Conservation (phyloP, 1,284 basidiomycete species). For the Peniophora sp. region DNA sequence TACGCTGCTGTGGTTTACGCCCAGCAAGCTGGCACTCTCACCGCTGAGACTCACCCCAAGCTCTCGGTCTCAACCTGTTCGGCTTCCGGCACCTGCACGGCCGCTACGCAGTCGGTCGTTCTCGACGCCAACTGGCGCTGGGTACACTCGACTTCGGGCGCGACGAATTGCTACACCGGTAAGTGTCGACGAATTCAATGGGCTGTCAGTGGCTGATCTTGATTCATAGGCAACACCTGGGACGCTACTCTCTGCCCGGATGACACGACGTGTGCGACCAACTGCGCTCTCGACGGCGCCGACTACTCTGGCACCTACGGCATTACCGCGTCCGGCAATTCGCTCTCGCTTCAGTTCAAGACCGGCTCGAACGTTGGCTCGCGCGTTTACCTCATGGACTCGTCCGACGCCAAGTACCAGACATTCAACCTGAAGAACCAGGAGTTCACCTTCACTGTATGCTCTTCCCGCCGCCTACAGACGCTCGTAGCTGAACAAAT, state of each 20-base stretch:
- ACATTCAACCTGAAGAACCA: slow-evolving; percentile 46
- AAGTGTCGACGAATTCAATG: no score
- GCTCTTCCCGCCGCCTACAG: no score
- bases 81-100: slow-evolving; percentile 17
- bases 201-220: no score
- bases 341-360: slow-evolving; percentile 44
- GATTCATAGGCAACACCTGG: slow-evolving; percentile 19
- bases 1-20: slow-evolving; percentile 17
- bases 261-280: slow-evolving; percentile 25
- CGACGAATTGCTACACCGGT: slow-evolving; percentile 28
- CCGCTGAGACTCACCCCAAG: slow-evolving; percentile 25
- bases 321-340: slow-evolving; percentile 36
- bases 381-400: slow-evolving; percentile 44
- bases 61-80: slow-evolving; percentile 22
- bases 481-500: no score
- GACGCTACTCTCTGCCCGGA: slow-evolving; percentile 27
- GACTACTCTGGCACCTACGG: slow-evolving; percentile 37
- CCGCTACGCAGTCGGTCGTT: slow-evolving; percentile 18
- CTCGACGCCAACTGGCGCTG: slow-evolving; percentile 17
- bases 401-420: slow-evolving; percentile 33
- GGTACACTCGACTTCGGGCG: slow-evolving; percentile 21
- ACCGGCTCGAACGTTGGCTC: slow-evolving; percentile 46
- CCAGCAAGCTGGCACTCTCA: slow-evolving; percentile 26
- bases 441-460: slow-evolving; percentile 54
- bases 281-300: slow-evolving; percentile 53